Evolutionary conservation across 345 rosid genomes (phyloP).

Genomic region (Eucalyptus leucophloia): DNA sequence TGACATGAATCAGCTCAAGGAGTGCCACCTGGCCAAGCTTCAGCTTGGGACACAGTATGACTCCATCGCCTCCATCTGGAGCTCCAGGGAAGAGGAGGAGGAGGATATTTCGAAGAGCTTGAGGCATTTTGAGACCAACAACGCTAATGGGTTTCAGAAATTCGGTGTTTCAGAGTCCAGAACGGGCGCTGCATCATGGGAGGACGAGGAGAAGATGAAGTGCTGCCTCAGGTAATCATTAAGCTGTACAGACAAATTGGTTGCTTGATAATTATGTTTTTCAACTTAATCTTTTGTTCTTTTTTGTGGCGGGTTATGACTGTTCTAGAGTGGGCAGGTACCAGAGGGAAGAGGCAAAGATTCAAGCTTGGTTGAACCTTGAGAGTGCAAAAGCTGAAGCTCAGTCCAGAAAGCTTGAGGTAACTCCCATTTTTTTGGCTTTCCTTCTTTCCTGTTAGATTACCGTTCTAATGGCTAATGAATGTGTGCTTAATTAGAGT

Average conservation of each 20-base stretch:
- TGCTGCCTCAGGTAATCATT: slow-evolving; percentile 59
- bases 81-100: not conserved
- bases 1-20: slow-evolving; percentile 57
- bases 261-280: not conserved
- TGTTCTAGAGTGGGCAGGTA: slow-evolving; percentile 28
- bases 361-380: slow-evolving; percentile 91
- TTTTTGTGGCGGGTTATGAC: not conserved
- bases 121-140: slow-evolving; percentile 54
- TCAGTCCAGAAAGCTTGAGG: slow-evolving; percentile 89
- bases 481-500: not conserved
- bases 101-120: slow-evolving; percentile 1
- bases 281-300: not conserved
- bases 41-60: not conserved
- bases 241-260: not conserved
- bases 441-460: not conserved
- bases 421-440: not conserved
- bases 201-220: slow-evolving; percentile 72
- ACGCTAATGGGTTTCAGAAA: slow-evolving; percentile 8
- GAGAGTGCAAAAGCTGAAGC: slow-evolving; percentile 98
- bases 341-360: slow-evolving; percentile 90
- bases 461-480: not conserved
- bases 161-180: slow-evolving; percentile 49
- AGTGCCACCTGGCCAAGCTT: slow-evolving; percentile 56
- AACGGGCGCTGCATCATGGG: slow-evolving; percentile 41
- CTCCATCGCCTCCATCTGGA: not conserved